These are phyloP conservation scores for Hibiscus mutabilis DNA, from an alignment of 345 rosid genomes.

Conservation along the genomic window DNA sequence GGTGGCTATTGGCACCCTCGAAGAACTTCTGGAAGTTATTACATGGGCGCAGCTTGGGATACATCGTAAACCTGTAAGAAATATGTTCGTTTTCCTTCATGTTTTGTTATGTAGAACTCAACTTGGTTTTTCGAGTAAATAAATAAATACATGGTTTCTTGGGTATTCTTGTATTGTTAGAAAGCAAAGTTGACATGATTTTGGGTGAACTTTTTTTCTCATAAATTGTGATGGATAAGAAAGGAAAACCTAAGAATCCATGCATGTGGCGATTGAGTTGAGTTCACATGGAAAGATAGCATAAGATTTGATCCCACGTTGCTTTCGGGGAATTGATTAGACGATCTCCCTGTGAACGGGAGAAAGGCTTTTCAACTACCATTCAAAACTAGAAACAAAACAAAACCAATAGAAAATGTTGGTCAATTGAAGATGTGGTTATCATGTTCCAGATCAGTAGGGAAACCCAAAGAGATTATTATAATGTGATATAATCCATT, in stretches of 20 bases:
- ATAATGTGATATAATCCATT: too few species aligned
- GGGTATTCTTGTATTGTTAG: too few species aligned
- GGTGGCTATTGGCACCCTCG: slow-evolving; percentile 98
- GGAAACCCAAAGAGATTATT: too few species aligned
- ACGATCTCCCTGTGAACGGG: slow-evolving; percentile 26
- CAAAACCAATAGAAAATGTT: not conserved
- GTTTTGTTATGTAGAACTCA: too few species aligned
- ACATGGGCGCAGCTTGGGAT: slow-evolving; percentile 98
- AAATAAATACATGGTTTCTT: too few species aligned
- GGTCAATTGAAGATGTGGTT: slow-evolving; percentile 16
- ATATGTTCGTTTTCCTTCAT: not conserved
- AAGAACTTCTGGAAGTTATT: slow-evolving; percentile 89
- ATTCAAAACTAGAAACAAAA: not conserved
- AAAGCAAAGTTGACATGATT: too few species aligned
- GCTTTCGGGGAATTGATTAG: not conserved
- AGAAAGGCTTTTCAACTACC: slow-evolving; percentile 3
- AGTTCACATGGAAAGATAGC: slow-evolving; percentile 45
- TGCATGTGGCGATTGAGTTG: slow-evolving; percentile 31
- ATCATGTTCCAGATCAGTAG: too few species aligned
- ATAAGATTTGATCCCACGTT: slow-evolving; percentile 14
- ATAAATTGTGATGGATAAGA: not conserved
- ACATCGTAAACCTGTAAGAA: slow-evolving; percentile 83
- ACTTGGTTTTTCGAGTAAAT: too few species aligned
- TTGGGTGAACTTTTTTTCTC: not conserved
- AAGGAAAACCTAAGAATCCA: slow-evolving; percentile 20